Evolutionary conservation across 352 stramenopile genomes (phyloP), one percentile per base, ranked within the genome.

Genomic region (Phytopythium vexans): DNA sequence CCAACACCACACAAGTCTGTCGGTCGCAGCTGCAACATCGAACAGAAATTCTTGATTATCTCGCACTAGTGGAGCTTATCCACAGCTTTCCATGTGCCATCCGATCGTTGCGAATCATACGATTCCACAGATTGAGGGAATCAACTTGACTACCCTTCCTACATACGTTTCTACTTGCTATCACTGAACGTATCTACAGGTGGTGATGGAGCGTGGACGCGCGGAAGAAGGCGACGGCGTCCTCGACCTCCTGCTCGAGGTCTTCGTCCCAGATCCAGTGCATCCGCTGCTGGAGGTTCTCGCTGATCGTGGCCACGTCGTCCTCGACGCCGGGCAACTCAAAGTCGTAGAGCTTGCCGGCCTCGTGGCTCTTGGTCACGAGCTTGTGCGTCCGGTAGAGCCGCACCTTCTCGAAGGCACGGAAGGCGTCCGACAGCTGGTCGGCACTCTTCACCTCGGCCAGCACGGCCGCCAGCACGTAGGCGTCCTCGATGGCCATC

Each of bases 401-500:
- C 43, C 64, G 64, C 55, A 72, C 64, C 59, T 68, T 72, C 47
- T 72, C 64, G 33, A 72, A 68, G 0, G 64, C 64, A 21, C 56
- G 50, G 43, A 72, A 72, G 7, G 64, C 64, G 4, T 51, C 54
- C n/a, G 63, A 44, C 8, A 72, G 44, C 7, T 68, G 51, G n/a
- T 42, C 63, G 9, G 59, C 52, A 11, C 57, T 45, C 1, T 57
- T n/a, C 32, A 68, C 54, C 5, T 68, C 59, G n/a, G 64, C 41
- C 40, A 72, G 47, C 42, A 72, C 40, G 9, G 59, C 64, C 16
- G 64, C 64, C 44, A 72, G 42, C 37, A 72, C 64, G 40, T 62
- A 72, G 10, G 59, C 64, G 42, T 72, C 64, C 32, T 72, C 64
- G 35, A 72, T 68, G 33, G 64, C 64, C 64, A 72, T 72, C 32